Evolutionary conservation across 2,329 filamentous ascomycete species (phyloP).

Genomic region (Verticillium tricorpus): DNA sequence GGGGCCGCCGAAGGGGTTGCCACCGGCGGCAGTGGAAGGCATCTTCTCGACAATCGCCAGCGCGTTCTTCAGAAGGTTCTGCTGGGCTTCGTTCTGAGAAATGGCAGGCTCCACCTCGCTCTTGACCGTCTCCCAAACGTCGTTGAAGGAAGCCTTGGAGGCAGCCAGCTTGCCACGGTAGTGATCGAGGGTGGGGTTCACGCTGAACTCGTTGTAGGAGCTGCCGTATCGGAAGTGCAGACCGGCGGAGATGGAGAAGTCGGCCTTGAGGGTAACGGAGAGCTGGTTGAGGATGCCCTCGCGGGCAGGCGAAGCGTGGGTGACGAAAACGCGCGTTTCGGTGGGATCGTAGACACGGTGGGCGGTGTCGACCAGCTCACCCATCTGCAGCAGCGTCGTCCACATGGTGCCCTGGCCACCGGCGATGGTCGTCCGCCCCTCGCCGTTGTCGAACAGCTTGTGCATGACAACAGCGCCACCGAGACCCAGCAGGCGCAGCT

Average conservation of each 20-base stretch:
- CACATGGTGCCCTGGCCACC: slow-evolving; percentile 99
- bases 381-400: slow-evolving; percentile 97
- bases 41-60: slow-evolving; percentile 96
- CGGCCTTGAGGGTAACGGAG: slow-evolving; percentile 93
- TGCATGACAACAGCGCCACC: slow-evolving; percentile 99
- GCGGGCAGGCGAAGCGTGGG: slow-evolving; percentile 91
- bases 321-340: slow-evolving; percentile 94
- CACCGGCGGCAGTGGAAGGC: slow-evolving; percentile 89
- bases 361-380: slow-evolving; percentile 93
- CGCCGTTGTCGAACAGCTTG: slow-evolving; percentile 98
- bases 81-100: slow-evolving; percentile 86
- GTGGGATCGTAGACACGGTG: slow-evolving; percentile 98
- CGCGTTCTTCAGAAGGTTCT: slow-evolving; percentile 86
- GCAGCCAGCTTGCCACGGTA: slow-evolving; percentile 97
- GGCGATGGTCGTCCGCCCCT: slow-evolving; percentile 95
- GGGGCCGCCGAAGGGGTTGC: slow-evolving; percentile 92
- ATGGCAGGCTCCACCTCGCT: slow-evolving; percentile 93
- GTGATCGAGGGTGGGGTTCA: slow-evolving; percentile 96
- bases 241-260: slow-evolving; percentile 96
- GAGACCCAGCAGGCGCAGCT: slow-evolving; percentile 87
- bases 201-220: slow-evolving; percentile 99
- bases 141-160: slow-evolving; percentile 97
- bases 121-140: slow-evolving; percentile 99
- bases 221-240: slow-evolving; percentile 98
- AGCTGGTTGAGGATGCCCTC: slow-evolving; percentile 97